Evolutionary conservation across 1,284 basidiomycete genomes (phyloP).

Genomic region (Moesziomyces aphidis): DNA sequence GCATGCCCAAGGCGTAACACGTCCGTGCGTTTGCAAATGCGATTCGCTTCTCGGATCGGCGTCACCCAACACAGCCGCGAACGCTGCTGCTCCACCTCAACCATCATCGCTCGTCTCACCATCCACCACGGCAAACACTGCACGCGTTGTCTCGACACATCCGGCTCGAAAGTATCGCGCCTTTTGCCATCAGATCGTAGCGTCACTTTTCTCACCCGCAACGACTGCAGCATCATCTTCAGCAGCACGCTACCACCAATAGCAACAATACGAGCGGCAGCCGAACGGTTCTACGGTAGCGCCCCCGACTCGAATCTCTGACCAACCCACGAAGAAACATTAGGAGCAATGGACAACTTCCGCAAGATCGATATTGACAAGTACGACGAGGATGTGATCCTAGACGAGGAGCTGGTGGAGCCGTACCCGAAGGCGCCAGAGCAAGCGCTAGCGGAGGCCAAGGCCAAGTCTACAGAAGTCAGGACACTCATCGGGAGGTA

Average conservation of each 20-base stretch:
- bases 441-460: constrained; percentile 80
- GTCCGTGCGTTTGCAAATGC: background rate
- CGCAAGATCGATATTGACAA: constrained; percentile 94
- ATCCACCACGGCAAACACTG: background rate
- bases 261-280: too few relatives aligned
- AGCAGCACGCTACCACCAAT: too few relatives aligned
- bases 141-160: background rate
- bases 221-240: too few relatives aligned
- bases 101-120: background rate
- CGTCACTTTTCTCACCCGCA: too few relatives aligned
- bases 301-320: too few relatives aligned
- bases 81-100: background rate
- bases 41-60: background rate
- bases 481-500: constrained; percentile 72
- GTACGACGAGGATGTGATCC: constrained; percentile 90
- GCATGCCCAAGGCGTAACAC: background rate
- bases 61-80: background rate
- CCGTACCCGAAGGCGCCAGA: constrained; percentile 83
- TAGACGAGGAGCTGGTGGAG: constrained; percentile 82
- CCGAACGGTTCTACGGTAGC: too few relatives aligned
- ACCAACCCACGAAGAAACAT: too few relatives aligned
- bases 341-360: constrained; percentile 70
- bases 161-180: too few relatives aligned
- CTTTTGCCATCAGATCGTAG: too few relatives aligned
- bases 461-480: constrained; percentile 79